Base-by-base conservation (phyloP, 805 yeast genomes). In the Candida broadrunensis region DNA sequence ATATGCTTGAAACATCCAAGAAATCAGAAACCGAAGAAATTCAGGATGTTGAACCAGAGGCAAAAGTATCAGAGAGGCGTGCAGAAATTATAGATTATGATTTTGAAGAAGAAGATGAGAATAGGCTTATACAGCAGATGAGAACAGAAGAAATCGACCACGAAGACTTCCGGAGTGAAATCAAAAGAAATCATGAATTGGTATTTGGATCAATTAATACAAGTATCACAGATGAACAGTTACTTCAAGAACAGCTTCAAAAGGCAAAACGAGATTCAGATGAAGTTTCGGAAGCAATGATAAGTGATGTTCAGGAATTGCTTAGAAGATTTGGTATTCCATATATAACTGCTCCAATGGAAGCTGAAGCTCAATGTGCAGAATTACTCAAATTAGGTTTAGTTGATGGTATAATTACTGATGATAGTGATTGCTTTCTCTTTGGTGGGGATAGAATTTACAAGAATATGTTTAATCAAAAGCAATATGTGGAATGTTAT, bases 361-460 rank as follows among this genome's bases (percentile, higher is more conserved):
- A 93, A 63, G 99, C 99, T 1, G 99, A 93, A 65, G 98, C 99
- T 0, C 99, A 93, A 55, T 93, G 99, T 65, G 97, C 96, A 0
- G 87, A 84, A 48, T 63, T 93, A 5, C 61, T 80, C 30, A 55
- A 61, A n/a, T 60, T 89, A 17, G 78, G 76, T 0, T 67, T 93
- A 15, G 97, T 91, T 3, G 98, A 93, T 61, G 99, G 99, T 0
- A 84, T 93, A 5, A 83, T 93, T 18, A 93, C 99, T 0, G 99
- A 93, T 63, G 99, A 93, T 68, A 88, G 96, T 49, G 99, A 93
- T 74, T 89, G 95, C 37, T 93, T 93, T 51, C 61, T 93, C 27
- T 93, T 93, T 69, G 98, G 98, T 0, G 96, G 96, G 1, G 78
- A 79, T 39, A 72, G 67, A 32, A 78, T 93, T 3, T 93, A 91